Conservation (phyloP, 164 flowering plant species). For the Magnolia officinalis region DNA sequence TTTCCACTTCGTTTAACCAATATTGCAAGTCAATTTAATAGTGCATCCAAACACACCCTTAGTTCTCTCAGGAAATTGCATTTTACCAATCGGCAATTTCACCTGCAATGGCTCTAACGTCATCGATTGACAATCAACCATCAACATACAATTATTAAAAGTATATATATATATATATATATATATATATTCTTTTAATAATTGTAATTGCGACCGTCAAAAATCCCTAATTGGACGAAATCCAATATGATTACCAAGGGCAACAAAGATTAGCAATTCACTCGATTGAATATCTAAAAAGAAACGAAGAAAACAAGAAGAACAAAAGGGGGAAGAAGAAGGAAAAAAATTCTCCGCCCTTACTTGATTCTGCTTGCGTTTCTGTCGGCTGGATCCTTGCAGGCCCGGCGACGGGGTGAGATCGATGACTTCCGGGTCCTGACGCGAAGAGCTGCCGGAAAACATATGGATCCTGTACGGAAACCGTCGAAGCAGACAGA, state of each 20-base stretch:
- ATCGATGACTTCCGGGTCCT: conserved; percentile 2
- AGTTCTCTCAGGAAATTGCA: neutral
- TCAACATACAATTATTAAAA: too few relatives aligned
- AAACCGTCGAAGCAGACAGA: neutral
- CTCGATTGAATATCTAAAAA: neutral
- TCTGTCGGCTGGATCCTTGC: neutral
- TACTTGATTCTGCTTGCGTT: conserved; percentile 6
- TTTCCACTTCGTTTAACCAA: too few relatives aligned
- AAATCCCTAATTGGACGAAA: neutral
- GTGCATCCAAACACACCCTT: neutral
- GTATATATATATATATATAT: too few relatives aligned
- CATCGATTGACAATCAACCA: too few relatives aligned
- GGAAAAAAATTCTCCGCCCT: neutral
- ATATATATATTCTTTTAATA: too few relatives aligned
- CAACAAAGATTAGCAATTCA: neutral
- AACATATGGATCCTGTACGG: neutral
- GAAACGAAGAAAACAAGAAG: neutral
- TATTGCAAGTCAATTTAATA: too few relatives aligned
- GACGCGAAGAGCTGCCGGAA: conserved; percentile 3
- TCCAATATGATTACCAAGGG: neutral
- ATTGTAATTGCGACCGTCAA: neutral
- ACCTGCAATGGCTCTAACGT: too few relatives aligned
- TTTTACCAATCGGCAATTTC: neutral
- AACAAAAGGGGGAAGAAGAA: neutral
- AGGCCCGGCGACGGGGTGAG: neutral